Evolutionary conservation across 1,139 yeast species (phyloP).

Genomic region (Pichia sp.): DNA sequence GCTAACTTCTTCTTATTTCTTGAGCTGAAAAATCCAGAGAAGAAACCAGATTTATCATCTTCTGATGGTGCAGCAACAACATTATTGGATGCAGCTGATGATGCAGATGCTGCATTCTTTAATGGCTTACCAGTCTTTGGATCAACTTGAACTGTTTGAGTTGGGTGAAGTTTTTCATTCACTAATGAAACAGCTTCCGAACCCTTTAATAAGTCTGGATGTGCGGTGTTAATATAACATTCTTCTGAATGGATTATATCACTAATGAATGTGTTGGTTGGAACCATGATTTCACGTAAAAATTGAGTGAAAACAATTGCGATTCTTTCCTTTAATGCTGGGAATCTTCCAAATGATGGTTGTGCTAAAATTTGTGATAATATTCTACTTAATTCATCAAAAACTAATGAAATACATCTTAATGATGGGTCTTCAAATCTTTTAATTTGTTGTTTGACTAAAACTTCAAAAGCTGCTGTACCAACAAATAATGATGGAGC

Average conservation of each 20-base stretch:
- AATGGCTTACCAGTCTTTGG: constrained; percentile 85
- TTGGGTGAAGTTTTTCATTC: constrained; percentile 84
- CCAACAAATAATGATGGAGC: constrained; percentile 98
- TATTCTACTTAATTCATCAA: constrained; percentile 90
- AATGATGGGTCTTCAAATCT: constrained; percentile 93
- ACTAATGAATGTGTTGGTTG: constrained; percentile 77
- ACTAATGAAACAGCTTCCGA: constrained; percentile 94
- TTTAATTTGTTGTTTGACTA: constrained; percentile 89
- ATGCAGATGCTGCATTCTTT: constrained; percentile 21
- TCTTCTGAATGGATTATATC: constrained; percentile 84
- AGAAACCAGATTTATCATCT: constrained; percentile 49
- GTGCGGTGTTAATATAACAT: constrained; percentile 94
- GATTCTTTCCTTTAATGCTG: constrained; percentile 80
- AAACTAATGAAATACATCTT: constrained; percentile 83
- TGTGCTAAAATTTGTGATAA: constrained; percentile 77
- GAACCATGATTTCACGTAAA: constrained; percentile 70
- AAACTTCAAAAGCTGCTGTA: constrained; percentile 93
- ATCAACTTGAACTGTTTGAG: constrained; percentile 67
- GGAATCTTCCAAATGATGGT: constrained; percentile 82
- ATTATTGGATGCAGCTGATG: constrained; percentile 22
- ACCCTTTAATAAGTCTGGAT: constrained; percentile 92
- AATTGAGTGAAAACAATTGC: constrained; percentile 74
- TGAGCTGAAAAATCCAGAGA: constrained; percentile 89
- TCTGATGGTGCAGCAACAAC: constrained; percentile 24
- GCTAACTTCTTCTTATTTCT: constrained; percentile 93